Conservation (phyloP, 1,139 yeast genomes). For the Geotrichum fermentans region DNA sequence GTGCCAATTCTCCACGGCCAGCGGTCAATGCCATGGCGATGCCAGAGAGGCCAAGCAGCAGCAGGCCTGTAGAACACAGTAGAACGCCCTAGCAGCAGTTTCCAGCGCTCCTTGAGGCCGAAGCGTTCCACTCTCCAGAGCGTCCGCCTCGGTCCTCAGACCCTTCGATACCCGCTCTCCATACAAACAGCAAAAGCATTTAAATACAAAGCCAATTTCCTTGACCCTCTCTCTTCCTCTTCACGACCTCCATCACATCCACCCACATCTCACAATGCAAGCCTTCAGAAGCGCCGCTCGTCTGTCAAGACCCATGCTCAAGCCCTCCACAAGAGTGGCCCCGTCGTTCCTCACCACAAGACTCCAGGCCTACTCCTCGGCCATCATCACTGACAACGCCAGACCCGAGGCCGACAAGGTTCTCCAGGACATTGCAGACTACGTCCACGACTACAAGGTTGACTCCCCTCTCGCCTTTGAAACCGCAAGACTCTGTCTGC, state of each 20-base stretch:
- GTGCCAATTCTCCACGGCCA: too few relatives aligned
- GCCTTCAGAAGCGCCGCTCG: constrained; percentile 6
- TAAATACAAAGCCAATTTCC: neutral
- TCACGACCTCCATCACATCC: neutral
- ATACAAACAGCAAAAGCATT: too few relatives aligned
- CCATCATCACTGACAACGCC: constrained; percentile 42
- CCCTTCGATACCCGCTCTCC: too few relatives aligned
- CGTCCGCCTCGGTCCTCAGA: too few relatives aligned
- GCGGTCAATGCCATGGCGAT: too few relatives aligned
- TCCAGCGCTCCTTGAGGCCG: too few relatives aligned
- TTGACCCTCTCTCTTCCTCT: neutral
- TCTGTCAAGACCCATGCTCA: constrained; percentile 3
- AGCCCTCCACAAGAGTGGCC: constrained; percentile 1
- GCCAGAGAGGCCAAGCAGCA: too few relatives aligned
- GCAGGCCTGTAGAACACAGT: too few relatives aligned
- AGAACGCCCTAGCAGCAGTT: too few relatives aligned
- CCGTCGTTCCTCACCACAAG: neutral
- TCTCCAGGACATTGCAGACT: constrained; percentile 46
- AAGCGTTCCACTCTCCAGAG: too few relatives aligned
- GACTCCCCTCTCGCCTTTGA: constrained; percentile 47
- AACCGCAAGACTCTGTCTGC: constrained; percentile 51
- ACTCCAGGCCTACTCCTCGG: constrained; percentile 6
- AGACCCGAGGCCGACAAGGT: constrained; percentile 50
- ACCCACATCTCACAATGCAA: neutral
- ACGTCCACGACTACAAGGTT: constrained; percentile 47